phyloP scores from a whole-genome alignment of 192 early-diverging fungal genomes.

The Cladochytrium replicatum region DNA sequence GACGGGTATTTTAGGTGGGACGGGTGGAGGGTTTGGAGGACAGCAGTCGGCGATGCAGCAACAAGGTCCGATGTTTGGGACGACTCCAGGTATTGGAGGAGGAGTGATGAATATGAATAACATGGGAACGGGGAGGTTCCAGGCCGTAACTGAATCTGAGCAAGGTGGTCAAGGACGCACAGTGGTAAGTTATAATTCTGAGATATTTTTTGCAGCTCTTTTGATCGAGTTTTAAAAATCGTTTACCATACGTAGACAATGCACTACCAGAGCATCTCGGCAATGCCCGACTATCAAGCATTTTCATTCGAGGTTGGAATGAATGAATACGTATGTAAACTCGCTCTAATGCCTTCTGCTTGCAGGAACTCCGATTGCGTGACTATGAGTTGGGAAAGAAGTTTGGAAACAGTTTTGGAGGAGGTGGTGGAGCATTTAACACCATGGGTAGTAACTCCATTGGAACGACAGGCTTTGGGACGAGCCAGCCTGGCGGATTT shows the following conservation, averaged over 20 bases:
- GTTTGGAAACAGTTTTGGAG: slow-evolving; percentile 34
- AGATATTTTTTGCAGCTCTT: too few species aligned
- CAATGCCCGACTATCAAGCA: slow-evolving; percentile 76
- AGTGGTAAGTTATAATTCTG: too few species aligned
- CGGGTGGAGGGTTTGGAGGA: too few species aligned
- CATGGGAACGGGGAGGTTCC: too few species aligned
- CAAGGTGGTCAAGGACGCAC: too few species aligned
- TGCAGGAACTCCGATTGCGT: slow-evolving; percentile 69
- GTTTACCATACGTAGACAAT: slow-evolving; percentile 44
- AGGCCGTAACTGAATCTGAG: too few species aligned
- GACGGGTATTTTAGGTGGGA: too few species aligned
- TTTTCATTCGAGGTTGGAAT: slow-evolving; percentile 70
- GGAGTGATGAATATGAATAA: too few species aligned
- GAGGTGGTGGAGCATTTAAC: slow-evolving; percentile 32
- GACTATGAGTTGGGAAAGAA: slow-evolving; percentile 83
- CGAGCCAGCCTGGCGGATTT: slow-evolving; percentile 23
- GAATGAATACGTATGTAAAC: background rate
- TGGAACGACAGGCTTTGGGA: slow-evolving; percentile 17
- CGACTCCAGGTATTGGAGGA: too few species aligned
- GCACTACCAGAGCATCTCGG: slow-evolving; percentile 59
- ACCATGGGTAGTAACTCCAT: slow-evolving; percentile 5
- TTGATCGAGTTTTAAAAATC: slow-evolving; percentile 51
- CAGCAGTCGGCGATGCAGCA: too few species aligned
- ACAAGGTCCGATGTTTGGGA: too few species aligned
- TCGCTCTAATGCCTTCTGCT: background rate